These are phyloP conservation scores for Cyclocybe cylindracea DNA, from an alignment of 768 basidiomycete species.

Conservation along the genomic window DNA sequence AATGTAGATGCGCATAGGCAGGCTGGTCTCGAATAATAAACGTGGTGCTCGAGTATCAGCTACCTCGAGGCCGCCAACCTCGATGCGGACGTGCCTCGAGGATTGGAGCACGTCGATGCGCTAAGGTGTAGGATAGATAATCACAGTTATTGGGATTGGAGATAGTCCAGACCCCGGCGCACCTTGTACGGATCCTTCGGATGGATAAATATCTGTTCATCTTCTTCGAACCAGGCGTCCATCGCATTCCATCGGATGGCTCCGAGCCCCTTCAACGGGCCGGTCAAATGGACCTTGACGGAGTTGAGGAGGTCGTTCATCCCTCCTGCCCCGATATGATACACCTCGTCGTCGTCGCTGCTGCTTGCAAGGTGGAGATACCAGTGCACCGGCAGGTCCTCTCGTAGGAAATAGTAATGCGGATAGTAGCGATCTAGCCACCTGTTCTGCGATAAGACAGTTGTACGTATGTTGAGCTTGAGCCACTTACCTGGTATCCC, in stretches of 20 bases:
- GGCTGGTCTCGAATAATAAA: slow-evolving; percentile 58
- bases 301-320: slow-evolving; percentile 27
- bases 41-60: slow-evolving; percentile 56
- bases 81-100: slow-evolving; percentile 60
- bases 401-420: slow-evolving; percentile 49
- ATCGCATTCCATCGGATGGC: slow-evolving; percentile 49
- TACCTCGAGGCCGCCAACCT: slow-evolving; percentile 62
- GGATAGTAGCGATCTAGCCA: slow-evolving; percentile 61
- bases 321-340: slow-evolving; percentile 47
- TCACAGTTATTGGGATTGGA: no score
- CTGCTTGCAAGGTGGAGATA: slow-evolving; percentile 37
- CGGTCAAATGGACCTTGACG: slow-evolving; percentile 30
- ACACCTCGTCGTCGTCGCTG: slow-evolving; percentile 33
- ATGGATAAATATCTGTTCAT: slow-evolving; percentile 60
- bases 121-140: slow-evolving; percentile 27
- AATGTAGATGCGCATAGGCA: slow-evolving; percentile 61
- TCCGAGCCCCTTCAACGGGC: slow-evolving; percentile 43
- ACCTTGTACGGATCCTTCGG: slow-evolving; percentile 76
- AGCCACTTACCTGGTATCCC: not conserved
- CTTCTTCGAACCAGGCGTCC: slow-evolving; percentile 73
- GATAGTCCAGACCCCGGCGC: not conserved
- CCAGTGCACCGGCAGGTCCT: slow-evolving; percentile 42
- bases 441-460: slow-evolving; percentile 18
- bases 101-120: slow-evolving; percentile 62
- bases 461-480: not conserved